Evolutionary conservation across 1,139 yeast genomes (phyloP).

Genomic region (Hanseniaspora sp.): DNA sequence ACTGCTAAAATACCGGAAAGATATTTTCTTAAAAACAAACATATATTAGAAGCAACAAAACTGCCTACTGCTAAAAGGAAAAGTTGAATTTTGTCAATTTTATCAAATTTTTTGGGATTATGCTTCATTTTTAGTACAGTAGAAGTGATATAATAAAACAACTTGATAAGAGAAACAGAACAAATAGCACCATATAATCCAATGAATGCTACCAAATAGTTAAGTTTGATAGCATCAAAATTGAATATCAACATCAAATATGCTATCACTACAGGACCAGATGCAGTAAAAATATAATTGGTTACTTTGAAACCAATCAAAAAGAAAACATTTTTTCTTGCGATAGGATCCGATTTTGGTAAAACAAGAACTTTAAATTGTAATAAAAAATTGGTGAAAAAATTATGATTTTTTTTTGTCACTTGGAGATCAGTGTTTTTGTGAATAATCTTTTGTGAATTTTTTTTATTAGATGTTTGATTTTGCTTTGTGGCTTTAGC

Average conservation of each 20-base stretch:
- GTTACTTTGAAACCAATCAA: neutral
- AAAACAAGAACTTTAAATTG: constrained; percentile 7
- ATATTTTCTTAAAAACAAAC: neutral
- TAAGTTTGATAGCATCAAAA: constrained; percentile 2
- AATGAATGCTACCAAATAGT: constrained; percentile 5
- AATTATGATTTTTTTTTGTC: too few species aligned
- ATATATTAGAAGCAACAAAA: neutral
- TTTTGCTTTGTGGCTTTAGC: neutral
- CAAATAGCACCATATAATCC: constrained; percentile 1
- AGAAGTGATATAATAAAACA: constrained; percentile 1
- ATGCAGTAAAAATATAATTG: neutral
- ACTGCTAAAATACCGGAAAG: neutral
- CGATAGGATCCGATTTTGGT: constrained; percentile 1
- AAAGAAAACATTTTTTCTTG: constrained; percentile 6
- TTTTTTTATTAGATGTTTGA: neutral
- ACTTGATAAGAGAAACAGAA: constrained; percentile 4
- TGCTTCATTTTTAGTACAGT: neutral
- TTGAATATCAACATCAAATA: constrained; percentile 1
- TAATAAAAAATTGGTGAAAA: neutral
- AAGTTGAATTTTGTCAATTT: constrained; percentile 1
- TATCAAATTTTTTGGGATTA: neutral
- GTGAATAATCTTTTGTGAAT: neutral
- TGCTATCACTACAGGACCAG: neutral
- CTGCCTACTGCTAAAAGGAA: neutral
- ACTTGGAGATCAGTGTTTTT: too few species aligned